Conservation (phyloP, 345 rosid species). For the Toxicodendron radicans region DNA sequence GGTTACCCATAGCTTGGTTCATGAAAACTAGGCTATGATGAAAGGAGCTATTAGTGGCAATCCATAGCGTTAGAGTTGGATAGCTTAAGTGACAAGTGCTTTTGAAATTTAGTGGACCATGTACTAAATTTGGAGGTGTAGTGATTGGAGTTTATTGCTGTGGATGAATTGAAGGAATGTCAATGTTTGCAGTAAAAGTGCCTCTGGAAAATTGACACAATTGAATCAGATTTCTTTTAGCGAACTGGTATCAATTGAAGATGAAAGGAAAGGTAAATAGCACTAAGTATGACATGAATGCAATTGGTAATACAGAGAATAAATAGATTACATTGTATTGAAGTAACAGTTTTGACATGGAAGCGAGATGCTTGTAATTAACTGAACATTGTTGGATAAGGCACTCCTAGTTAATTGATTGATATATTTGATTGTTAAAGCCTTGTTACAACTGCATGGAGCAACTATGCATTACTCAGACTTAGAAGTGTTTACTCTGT, state of each 20-base stretch:
- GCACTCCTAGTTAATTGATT: background rate
- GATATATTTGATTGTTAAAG: background rate
- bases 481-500: too few relatives aligned
- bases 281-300: background rate
- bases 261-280: background rate
- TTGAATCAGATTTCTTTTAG: background rate
- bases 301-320: too few relatives aligned
- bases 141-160: background rate
- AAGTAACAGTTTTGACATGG: too few relatives aligned
- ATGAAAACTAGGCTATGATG: background rate
- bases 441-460: too few relatives aligned
- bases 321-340: too few relatives aligned
- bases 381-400: background rate
- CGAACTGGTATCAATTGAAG: background rate
- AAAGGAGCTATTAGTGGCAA: background rate
- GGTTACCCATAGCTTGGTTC: background rate
- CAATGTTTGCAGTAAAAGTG: background rate
- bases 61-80: background rate
- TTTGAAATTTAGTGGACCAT: background rate
- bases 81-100: background rate
- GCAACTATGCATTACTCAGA: too few relatives aligned
- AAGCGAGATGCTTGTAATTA: background rate
- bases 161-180: background rate
- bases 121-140: background rate
- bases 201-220: background rate